Conservation (phyloP, 441 rosid species). For the Adansonia rubrostipa region DNA sequence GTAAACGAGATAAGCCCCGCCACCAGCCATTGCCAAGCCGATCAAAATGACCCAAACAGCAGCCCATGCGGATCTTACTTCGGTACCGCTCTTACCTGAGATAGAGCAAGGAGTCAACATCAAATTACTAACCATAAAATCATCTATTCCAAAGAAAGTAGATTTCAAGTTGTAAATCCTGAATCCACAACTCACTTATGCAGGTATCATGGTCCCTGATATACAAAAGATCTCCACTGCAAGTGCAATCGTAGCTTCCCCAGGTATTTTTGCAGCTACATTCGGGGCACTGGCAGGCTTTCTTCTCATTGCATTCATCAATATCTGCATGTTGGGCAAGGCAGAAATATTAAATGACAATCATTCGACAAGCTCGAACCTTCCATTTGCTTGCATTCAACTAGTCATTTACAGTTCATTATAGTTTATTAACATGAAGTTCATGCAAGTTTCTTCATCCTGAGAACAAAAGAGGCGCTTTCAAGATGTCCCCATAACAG, state of each 20-base stretch:
- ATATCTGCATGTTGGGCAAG: constrained; percentile 50
- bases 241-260: constrained; percentile 95
- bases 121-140: constrained; percentile 24
- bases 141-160: not conserved
- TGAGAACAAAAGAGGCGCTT: not conserved
- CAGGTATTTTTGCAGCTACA: constrained; percentile 93
- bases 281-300: constrained; percentile 86
- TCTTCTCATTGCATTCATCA: constrained; percentile 88
- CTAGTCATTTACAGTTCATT: not conserved
- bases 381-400: not conserved
- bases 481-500: not conserved
- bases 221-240: constrained; percentile 82
- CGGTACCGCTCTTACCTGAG: constrained; percentile 67
- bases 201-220: constrained; percentile 94
- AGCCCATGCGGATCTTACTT: constrained; percentile 80
- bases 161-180: not conserved
- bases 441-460: not conserved
- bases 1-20: constrained; percentile 88
- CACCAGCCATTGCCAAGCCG: constrained; percentile 81
- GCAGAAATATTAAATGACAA: not conserved
- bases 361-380: not conserved
- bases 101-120: constrained; percentile 15
- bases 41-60: constrained; percentile 83
- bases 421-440: not conserved
- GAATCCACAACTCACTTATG: constrained; percentile 65